Conservation (phyloP, 2,329 filamentous ascomycete genomes). For the Diaporthe caulivora region DNA sequence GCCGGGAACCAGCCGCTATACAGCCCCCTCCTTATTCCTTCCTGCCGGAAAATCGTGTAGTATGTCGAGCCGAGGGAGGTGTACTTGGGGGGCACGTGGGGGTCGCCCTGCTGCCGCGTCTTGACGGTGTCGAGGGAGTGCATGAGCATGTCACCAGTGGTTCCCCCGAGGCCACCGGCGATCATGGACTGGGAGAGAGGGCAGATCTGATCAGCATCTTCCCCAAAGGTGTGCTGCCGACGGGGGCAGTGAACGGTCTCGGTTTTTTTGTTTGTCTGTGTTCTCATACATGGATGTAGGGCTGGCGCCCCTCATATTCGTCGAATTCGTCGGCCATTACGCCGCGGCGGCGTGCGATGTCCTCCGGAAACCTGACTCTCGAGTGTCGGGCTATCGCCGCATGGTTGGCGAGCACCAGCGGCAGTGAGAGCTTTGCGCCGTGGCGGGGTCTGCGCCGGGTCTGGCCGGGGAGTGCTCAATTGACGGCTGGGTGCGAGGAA, state of each 20-base stretch:
- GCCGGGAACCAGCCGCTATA: slow-evolving; percentile 96
- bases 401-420: slow-evolving; percentile 30
- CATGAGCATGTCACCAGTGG: slow-evolving; percentile 97
- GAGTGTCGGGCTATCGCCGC: slow-evolving; percentile 29
- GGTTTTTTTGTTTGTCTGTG: neutral
- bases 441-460: slow-evolving; percentile 1
- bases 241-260: slow-evolving; percentile 20
- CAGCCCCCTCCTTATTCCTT: slow-evolving; percentile 85
- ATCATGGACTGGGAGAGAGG: slow-evolving; percentile 81
- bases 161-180: slow-evolving; percentile 91
- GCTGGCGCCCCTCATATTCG: slow-evolving; percentile 69
- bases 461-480: slow-evolving; percentile 9
- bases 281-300: slow-evolving; percentile 71
- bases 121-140: slow-evolving; percentile 99
- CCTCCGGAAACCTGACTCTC: slow-evolving; percentile 17
- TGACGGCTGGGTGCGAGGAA: neutral
- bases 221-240: slow-evolving; percentile 28
- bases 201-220: slow-evolving; percentile 33
- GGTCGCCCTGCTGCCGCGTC: slow-evolving; percentile 96
- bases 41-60: slow-evolving; percentile 91
- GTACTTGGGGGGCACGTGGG: slow-evolving; percentile 92
- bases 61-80: slow-evolving; percentile 91
- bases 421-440: slow-evolving; percentile 36
- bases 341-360: slow-evolving; percentile 36
- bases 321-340: slow-evolving; percentile 54